Conservation (phyloP, 495 filamentous ascomycete species). For the Aspergillus campestris region DNA sequence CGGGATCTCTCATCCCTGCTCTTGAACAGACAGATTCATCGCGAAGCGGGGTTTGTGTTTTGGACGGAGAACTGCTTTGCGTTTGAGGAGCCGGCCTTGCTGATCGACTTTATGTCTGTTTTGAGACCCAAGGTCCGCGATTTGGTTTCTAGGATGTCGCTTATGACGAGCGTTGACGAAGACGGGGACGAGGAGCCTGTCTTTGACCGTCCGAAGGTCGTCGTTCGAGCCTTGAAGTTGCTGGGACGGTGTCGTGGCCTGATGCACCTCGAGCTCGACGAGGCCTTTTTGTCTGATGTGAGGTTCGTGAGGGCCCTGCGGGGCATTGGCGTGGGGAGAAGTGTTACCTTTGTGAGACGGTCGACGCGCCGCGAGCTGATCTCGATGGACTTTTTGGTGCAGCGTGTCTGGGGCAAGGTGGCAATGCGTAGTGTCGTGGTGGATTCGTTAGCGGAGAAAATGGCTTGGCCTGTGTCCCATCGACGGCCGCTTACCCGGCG, state of each 20-base stretch:
- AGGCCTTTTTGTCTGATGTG: neutral
- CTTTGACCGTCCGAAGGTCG: neutral
- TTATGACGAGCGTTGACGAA: neutral
- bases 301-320: neutral
- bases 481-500: too few species aligned
- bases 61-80: constrained; percentile 22
- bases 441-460: too few species aligned
- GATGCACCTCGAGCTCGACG: constrained; percentile 12
- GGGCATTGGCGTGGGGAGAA: neutral
- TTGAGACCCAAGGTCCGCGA: constrained; percentile 9
- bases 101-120: constrained; percentile 11
- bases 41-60: constrained; percentile 19
- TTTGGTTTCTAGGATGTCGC: constrained; percentile 8
- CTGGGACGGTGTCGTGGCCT: constrained; percentile 6
- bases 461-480: too few species aligned
- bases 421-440: too few species aligned
- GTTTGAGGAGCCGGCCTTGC: constrained; percentile 12
- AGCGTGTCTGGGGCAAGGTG: too few species aligned
- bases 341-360: neutral
- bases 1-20: constrained; percentile 13
- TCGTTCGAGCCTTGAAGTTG: neutral
- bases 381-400: too few species aligned
- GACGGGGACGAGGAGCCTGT: neutral
- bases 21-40: constrained; percentile 13
- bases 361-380: too few species aligned